Base-by-base conservation (phyloP, 805 yeast species). In the Metschnikowia corniflorae region DNA sequence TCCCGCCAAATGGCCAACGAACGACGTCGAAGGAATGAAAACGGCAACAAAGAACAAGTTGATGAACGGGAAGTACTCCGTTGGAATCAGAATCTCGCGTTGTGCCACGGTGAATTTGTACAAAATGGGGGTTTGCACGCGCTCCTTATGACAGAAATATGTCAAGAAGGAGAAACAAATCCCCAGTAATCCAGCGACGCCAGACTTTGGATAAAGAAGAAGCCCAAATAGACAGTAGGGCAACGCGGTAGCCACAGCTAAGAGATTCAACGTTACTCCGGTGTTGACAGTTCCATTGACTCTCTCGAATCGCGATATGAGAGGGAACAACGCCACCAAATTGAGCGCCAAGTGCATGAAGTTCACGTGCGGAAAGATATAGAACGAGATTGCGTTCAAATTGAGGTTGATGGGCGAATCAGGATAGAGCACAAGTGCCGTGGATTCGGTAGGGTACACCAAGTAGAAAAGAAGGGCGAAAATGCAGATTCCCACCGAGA, bases 281-380 rank as follows among this genome's bases (percentile, higher is more conserved):
- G 95, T 83, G 58, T 86, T 77, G 3, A 87, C 82, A 0, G 97
- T 86, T 5, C 96, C 97, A 51, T 86, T 82, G 16, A 61, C 55
- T 38, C 70, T 63, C 65, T 87, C 96, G 58, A 80, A 87, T 34
- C 69, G 66, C 9, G 80, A 65, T 50, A 86, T 57, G 15, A 84
- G 78, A 0, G 82, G 73, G 40, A 73, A 65, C 29, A 87, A 54
- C 1, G 82, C 72, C 25, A 77, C 42, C 7, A 76, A 39, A 50
- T 86, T 86, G 49, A 82, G 60, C 4, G 73, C 30, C 55, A 87
- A 62, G 55, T 86, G 95, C 34, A 79, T 42, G 16, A 76, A 44
- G 16, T 74, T 70, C n/a, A 65, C 50, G 58, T 87, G 96, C 19
- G 77, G 78, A 50, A 86, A 59, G 2, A 88, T 84, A 55, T 83